Evolutionary conservation across 2,329 filamentous ascomycete genomes (phyloP), one percentile per base, ranked within the genome.

Genomic region (Pestalotiopsis sp.): DNA sequence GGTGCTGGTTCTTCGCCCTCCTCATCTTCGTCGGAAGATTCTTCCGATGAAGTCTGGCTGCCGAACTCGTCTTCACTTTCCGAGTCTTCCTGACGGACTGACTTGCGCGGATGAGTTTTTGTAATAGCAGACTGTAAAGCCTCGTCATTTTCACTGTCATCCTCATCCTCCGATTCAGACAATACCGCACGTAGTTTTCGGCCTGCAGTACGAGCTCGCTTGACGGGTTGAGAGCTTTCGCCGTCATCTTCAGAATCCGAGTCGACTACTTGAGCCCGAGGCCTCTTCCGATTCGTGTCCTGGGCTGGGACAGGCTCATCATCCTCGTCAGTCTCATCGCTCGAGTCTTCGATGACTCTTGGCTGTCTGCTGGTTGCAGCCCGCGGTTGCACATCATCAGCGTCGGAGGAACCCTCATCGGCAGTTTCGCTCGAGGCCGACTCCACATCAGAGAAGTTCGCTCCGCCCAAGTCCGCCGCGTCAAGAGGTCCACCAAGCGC

Each of bases 211-310:
- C 41, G 36, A 67, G 49, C 38, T 70, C 65, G 36, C 71, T 68
- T 38, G 67, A 20, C 23, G 13, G 62, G 62, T 23, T 36, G 39
- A 27, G 39, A 13, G 41, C 70, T 70, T 20, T 70, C 45, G 65
- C 72, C 75, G 17, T 75, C 74, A 38, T 77, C 75, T 1, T 75
- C 77, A 65, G 71, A 73, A 25, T 77, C 67, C 17, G 57, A 59
- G 5, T 27, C 27, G 23, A 59, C 12, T 4, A 36, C 57, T 27
- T 23, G 27, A 59, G 57, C 57, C 17, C 27, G 57, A 2, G 11
- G 23, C 57, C 27, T 59, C 25, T 63, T 41, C 13, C n/a, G 25
- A 23, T 14, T 27, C 12, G 36, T 13, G 7, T 31, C 65, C 61
- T 45, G 52, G n/a, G 52, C 56, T 45, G 72, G 68, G 31, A 36